Evolutionary conservation across 108 stramenopile species (phyloP), one percentile per base, ranked within the genome.

Genomic region (Nannochloropsis salina): DNA sequence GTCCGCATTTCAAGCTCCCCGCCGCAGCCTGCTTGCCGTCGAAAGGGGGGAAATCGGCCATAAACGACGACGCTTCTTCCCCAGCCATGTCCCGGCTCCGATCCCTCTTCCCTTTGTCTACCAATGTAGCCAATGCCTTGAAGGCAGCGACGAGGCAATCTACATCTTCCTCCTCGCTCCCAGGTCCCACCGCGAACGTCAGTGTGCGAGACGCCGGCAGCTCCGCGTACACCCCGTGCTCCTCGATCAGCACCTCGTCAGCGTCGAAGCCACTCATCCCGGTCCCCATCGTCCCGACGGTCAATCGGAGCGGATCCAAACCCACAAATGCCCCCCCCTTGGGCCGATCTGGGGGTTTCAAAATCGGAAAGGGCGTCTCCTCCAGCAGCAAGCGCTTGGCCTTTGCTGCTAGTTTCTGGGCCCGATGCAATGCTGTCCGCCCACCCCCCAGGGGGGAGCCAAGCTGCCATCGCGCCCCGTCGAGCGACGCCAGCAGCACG

Each of bases 381-480:
- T n/a, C n/a, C 61, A 4, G 15, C 61, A 74, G n/a, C 6, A 74
- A 74, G 20, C n/a, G 61, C 61, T 74, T 74, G 15, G 61, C 31
- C 80, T 22, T 22, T 21, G 20, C 31, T 40, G 80, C 80, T 11
- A 41, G 31, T 81, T 11, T 31, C 88, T 42, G 84, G 42, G 12
- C 20, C 80, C 47, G 47, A 82, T 31, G 88, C 45, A 88, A 84
- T n/a, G 81, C 79, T 22, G 42, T 41, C 82, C 45, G 41, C 80
- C 84, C 88, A 9, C 43, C 21, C 82, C 81, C 82, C 10, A 18
- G 43, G 42, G 20, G 42, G 22, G 84, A 80, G 43, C 84, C 88
- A 31, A 88, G 88, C 84, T 42, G 42, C 88, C 88, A 88, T 9
- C 88, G 84, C 44, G 88, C 88, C 81, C 84, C 88, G 41, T 88